Conservation (phyloP, 345 rosid genomes). For the Mangifera indica region DNA sequence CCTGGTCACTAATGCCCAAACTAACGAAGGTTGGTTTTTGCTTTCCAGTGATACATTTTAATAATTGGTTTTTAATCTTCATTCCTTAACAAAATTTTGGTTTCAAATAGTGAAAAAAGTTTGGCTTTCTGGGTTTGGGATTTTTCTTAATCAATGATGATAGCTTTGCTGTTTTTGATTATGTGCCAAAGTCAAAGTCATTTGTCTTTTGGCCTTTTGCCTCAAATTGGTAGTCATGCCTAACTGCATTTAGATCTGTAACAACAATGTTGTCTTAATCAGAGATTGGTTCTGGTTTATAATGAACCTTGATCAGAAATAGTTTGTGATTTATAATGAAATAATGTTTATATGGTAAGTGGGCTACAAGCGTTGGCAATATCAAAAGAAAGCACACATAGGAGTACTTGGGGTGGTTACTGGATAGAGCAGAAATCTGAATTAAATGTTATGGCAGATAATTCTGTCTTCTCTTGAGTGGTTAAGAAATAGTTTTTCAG, state of each 20-base stretch:
- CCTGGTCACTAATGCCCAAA: slow-evolving; percentile 97
- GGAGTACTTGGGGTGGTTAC: not conserved
- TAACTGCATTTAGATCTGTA: not conserved
- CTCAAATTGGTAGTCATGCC: not conserved
- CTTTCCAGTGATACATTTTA: slow-evolving; percentile 16
- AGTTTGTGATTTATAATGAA: not conserved
- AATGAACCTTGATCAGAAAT: not conserved
- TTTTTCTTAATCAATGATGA: not conserved
- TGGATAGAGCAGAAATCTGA: not conserved
- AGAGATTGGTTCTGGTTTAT: too few species aligned
- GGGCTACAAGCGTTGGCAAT: not conserved
- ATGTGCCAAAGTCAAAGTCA: not conserved
- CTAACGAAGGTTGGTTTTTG: slow-evolving; percentile 93
- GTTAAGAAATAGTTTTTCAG: not conserved
- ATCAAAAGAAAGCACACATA: not conserved
- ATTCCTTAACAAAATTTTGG: not conserved
- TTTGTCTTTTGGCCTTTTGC: not conserved
- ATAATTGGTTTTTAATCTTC: slow-evolving; percentile 11
- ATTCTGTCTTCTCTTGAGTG: not conserved
- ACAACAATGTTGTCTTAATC: not conserved
- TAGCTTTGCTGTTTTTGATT: not conserved
- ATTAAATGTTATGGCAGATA: not conserved
- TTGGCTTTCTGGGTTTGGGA: not conserved
- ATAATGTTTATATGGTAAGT: not conserved
- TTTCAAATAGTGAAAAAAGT: not conserved